Percentiles rank a stretch among this genome's conserved stretches.
Conservation (phyloP, 768 basidiomycete species). For the Boletus patriciae region DNA sequence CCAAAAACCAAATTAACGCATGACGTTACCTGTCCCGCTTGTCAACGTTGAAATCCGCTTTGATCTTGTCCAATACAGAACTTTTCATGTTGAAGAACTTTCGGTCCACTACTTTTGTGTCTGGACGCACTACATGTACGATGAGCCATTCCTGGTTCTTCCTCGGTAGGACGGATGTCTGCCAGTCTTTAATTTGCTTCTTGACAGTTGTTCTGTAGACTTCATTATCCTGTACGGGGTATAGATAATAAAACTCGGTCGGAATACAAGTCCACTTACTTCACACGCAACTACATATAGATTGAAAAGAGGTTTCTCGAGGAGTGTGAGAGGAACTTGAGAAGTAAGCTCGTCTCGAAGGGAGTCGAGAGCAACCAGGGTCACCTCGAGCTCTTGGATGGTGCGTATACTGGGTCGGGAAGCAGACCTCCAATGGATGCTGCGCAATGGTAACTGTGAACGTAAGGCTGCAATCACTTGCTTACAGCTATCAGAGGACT, state of each 20-base stretch:
- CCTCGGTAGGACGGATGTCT: conserved; percentile 55
- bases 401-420: conserved; percentile 74
- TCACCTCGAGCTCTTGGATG: conserved; percentile 84
- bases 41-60: conserved; percentile 86
- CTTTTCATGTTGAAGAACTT: conserved; percentile 84
- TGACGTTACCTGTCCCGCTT: conserved; percentile 69
- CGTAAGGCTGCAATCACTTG: conserved; percentile 63
- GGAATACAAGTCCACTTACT: conserved; percentile 44
- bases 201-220: conserved; percentile 74
- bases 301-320: conserved; percentile 87
- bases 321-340: conserved; percentile 70
- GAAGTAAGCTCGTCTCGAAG: conserved; percentile 73
- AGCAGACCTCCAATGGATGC: conserved; percentile 88
- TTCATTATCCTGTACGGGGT: conserved; percentile 52
- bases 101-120: conserved; percentile 55
- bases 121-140: conserved; percentile 78
- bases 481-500: conserved; percentile 71
- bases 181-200: conserved; percentile 94
- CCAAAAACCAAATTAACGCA: conserved; percentile 4
- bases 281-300: conserved; percentile 87
- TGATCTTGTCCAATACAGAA: conserved; percentile 85
- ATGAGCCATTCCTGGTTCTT: conserved; percentile 95
- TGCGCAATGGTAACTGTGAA: conserved; percentile 81
- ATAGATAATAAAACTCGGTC: conserved; percentile 9
- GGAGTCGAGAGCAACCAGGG: conserved; percentile 65